A percentile compares a stretch with the other conserved stretches of the same genome.
phyloP scores from a whole-genome alignment of 2,329 filamentous ascomycete genomes.

The Fusarium ambrosium region DNA sequence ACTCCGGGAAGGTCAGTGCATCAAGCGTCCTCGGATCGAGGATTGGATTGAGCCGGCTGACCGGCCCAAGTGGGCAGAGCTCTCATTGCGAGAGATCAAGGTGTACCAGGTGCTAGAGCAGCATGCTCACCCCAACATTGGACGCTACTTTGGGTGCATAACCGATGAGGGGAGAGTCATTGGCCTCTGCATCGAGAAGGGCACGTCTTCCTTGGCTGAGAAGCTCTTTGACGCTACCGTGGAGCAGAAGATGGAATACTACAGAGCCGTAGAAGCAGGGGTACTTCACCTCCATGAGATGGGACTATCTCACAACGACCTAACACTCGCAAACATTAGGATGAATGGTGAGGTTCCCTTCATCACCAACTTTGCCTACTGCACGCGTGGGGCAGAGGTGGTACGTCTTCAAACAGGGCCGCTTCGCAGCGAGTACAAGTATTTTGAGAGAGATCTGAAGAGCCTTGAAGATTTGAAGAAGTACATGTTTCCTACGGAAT shows the following conservation, averaged over 20 bases:
- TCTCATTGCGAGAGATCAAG: background rate
- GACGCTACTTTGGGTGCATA: background rate
- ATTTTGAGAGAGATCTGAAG: background rate
- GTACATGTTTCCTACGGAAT: background rate
- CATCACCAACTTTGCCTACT: background rate
- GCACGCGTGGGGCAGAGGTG: background rate
- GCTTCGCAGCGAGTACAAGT: background rate
- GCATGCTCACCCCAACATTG: background rate
- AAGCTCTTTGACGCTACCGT: background rate
- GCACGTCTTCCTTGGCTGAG: background rate
- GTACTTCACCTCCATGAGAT: background rate
- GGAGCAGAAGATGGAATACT: background rate
- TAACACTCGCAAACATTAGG: background rate
- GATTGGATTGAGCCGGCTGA: background rate
- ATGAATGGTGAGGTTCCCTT: background rate
- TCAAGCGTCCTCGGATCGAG: background rate
- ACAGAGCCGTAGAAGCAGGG: background rate
- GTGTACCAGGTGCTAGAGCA: background rate
- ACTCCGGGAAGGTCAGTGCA: background rate
- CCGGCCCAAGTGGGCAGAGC: background rate
- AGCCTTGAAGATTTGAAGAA: background rate
- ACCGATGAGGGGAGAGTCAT: background rate
- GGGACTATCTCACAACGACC: background rate
- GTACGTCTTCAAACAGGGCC: background rate
- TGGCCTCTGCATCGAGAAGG: background rate